Evolutionary conservation across 129 eudicot species (phyloP).

Genomic region (Apium graveolens): DNA sequence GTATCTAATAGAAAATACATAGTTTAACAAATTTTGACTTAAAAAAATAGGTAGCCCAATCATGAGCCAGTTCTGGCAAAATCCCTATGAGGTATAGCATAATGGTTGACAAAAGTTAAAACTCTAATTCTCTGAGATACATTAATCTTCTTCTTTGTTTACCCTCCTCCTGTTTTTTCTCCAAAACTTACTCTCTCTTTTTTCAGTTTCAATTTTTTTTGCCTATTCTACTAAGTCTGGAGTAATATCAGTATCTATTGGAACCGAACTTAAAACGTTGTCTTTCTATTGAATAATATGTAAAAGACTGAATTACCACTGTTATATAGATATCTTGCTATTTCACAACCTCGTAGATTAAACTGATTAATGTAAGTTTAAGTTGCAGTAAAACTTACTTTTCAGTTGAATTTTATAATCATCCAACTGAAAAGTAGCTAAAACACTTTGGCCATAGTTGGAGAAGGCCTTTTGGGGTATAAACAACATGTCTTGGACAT

Average conservation of each 20-base stretch:
- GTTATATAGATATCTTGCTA: not conserved
- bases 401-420: not conserved
- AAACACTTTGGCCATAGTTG: not conserved
- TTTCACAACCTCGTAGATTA: not conserved
- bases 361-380: not conserved
- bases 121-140: not conserved
- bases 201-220: no score
- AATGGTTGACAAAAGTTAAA: constrained; percentile 1
- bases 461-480: not conserved
- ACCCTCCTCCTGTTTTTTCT: not conserved
- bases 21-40: not conserved
- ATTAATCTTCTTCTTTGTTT: no score
- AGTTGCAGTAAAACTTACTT: not conserved
- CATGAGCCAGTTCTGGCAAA: not conserved
- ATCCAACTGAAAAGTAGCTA: not conserved
- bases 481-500: not conserved
- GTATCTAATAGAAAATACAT: not conserved
- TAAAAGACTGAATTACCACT: not conserved
- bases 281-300: not conserved
- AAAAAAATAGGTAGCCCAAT: not conserved
- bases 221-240: not conserved
- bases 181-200: not conserved
- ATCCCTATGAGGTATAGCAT: not conserved
- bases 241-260: not conserved
- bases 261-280: not conserved